phyloP scores from a whole-genome alignment of 768 basidiomycete genomes.

The Trametes maxima region DNA sequence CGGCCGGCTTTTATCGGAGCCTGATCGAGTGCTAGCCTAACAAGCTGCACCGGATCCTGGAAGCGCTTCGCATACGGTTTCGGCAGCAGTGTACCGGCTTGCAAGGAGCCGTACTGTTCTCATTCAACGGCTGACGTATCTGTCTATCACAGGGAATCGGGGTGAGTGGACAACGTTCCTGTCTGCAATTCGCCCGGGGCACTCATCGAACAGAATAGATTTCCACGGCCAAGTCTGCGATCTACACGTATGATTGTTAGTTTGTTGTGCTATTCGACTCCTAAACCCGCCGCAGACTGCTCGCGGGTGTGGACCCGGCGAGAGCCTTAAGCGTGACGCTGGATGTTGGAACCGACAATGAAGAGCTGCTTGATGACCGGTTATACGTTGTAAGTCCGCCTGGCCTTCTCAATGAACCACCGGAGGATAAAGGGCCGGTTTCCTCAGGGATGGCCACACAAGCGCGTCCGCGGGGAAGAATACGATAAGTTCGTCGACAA shows the following conservation, averaged over 20 bases:
- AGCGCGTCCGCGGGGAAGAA: conserved; percentile 66
- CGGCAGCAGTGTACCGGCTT: no score
- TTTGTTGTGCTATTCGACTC: background rate
- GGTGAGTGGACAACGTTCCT: conserved; percentile 24
- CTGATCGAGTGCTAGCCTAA: no score
- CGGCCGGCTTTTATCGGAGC: no score
- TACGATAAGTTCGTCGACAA: conserved; percentile 82
- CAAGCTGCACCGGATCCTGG: no score
- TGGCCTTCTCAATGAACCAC: background rate
- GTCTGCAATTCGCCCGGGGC: background rate
- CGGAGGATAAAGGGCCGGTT: background rate
- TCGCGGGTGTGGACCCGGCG: conserved; percentile 66
- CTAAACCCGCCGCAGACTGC: conserved; percentile 43
- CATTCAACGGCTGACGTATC: background rate
- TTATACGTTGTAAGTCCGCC: conserved; percentile 61
- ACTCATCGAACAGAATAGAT: conserved; percentile 47
- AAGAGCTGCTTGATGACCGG: conserved; percentile 58
- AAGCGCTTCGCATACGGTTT: no score
- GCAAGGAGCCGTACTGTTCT: background rate
- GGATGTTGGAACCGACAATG: conserved; percentile 80
- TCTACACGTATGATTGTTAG: conserved; percentile 60
- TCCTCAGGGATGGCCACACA: conserved; percentile 69
- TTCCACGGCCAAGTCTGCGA: conserved; percentile 73
- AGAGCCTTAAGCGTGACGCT: conserved; percentile 61
- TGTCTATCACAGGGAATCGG: conserved; percentile 37